Percentiles rank a stretch among this genome's conserved stretches.
Evolutionary conservation across 2,329 filamentous ascomycete genomes (phyloP).

Genomic region (Aaosphaeria pasadenensis): DNA sequence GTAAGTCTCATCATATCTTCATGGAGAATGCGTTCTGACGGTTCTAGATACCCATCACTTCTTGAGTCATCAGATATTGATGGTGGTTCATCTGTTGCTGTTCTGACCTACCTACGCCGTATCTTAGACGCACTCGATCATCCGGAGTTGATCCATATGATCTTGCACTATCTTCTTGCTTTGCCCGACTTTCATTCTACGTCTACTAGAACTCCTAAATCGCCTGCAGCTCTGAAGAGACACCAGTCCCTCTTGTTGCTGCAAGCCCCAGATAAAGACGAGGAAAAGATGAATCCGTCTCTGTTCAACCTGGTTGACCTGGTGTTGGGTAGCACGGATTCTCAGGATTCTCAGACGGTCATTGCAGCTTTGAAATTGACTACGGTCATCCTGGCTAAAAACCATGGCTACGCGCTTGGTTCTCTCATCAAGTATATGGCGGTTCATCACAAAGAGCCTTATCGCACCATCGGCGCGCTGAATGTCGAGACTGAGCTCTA

Average conservation of each 20-base stretch:
- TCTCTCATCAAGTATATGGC: slow-evolving; percentile 69
- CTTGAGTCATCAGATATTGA: slow-evolving; percentile 96
- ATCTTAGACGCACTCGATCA: slow-evolving; percentile 91
- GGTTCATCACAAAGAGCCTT: slow-evolving; percentile 52
- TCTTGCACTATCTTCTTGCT: slow-evolving; percentile 86
- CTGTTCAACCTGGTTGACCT: slow-evolving; percentile 94
- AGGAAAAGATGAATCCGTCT: slow-evolving; percentile 74
- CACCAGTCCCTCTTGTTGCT: slow-evolving; percentile 87
- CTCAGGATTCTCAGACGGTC: slow-evolving; percentile 82
- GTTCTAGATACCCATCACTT: slow-evolving; percentile 79
- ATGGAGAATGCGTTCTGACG: slow-evolving; percentile 8
- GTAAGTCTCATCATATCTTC: slow-evolving; percentile 48
- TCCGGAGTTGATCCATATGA: slow-evolving; percentile 89
- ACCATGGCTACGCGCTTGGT: slow-evolving; percentile 80
- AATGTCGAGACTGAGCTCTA: slow-evolving; percentile 72
- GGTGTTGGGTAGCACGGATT: slow-evolving; percentile 79
- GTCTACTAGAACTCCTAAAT: slow-evolving; percentile 34
- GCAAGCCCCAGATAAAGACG: slow-evolving; percentile 71
- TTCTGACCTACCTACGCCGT: slow-evolving; percentile 85
- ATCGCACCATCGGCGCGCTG: slow-evolving; percentile 70
- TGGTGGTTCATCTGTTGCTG: slow-evolving; percentile 92
- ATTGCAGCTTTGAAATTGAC: slow-evolving; percentile 84
- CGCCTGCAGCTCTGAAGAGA: slow-evolving; percentile 68
- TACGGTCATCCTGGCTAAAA: slow-evolving; percentile 79
- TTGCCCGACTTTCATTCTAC: slow-evolving; percentile 58